Evolutionary conservation across 1,284 basidiomycete genomes (phyloP).

Genomic region (Cutaneotrichosporon daszewskae): DNA sequence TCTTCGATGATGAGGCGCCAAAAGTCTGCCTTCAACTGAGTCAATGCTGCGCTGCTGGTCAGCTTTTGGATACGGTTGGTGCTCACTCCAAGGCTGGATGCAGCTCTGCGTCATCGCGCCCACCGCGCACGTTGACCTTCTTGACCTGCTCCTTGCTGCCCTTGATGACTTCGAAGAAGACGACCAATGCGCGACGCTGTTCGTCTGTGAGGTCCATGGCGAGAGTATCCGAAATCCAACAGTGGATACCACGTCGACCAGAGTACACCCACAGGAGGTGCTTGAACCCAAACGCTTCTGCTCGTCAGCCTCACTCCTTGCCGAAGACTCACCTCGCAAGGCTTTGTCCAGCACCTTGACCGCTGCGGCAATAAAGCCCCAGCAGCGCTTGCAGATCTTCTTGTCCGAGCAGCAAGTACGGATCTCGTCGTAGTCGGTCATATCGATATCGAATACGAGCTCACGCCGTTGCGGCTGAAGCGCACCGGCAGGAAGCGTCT

Average conservation of each 20-base stretch:
- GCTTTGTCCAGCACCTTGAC: constrained; percentile 78
- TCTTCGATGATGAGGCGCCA: constrained; percentile 67
- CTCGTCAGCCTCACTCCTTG: constrained; percentile 11
- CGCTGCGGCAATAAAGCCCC: constrained; percentile 90
- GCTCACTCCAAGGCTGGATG: constrained; percentile 68
- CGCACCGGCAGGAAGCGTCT: constrained; percentile 68
- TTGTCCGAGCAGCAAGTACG: constrained; percentile 92
- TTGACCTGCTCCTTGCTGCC: constrained; percentile 76
- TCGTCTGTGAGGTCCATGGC: constrained; percentile 89
- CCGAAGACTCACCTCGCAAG: constrained; percentile 56
- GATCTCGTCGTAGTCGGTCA: constrained; percentile 98
- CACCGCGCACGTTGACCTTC: constrained; percentile 65
- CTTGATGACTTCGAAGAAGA: constrained; percentile 79
- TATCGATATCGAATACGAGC: constrained; percentile 99
- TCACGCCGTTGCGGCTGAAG: constrained; percentile 80
- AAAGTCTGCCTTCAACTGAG: constrained; percentile 59
- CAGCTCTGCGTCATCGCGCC: constrained; percentile 51
- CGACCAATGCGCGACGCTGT: constrained; percentile 77
- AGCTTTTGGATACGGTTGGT: constrained; percentile 2
- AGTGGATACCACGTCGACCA: constrained; percentile 93
- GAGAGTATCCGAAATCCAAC: constrained; percentile 89
- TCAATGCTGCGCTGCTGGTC: constrained; percentile 52
- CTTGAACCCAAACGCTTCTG: constrained; percentile 67
- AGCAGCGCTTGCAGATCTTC: constrained; percentile 87
- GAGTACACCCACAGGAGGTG: constrained; percentile 97